These are phyloP conservation scores for Epithemia pelagica DNA, from an alignment of 108 stramenopile species.

Conservation along the genomic window DNA sequence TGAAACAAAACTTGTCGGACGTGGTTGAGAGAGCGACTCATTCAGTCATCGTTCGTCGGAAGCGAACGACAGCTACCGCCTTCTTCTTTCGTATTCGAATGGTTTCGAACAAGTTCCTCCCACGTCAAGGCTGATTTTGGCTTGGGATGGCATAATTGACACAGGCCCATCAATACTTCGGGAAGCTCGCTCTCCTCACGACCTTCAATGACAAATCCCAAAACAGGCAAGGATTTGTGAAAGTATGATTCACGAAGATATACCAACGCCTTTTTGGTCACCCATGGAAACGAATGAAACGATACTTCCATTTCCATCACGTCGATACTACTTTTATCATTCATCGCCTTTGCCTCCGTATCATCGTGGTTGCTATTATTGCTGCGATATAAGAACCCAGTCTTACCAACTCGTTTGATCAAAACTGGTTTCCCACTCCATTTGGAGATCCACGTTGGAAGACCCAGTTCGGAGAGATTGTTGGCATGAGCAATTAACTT, in stretches of 20 bases:
- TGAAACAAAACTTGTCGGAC: too few species aligned
- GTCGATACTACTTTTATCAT: constrained; percentile 11
- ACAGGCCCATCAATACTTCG: constrained; percentile 68
- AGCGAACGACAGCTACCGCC: too few species aligned
- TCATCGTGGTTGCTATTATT: neutral
- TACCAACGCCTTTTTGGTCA: constrained; percentile 71
- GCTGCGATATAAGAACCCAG: constrained; percentile 53
- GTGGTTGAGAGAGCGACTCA: too few species aligned
- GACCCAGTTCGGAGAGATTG: constrained; percentile 65
- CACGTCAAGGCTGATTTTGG: constrained; percentile 17
- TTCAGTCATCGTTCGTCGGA: too few species aligned
- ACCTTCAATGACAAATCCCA: constrained; percentile 78
- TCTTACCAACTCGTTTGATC: constrained; percentile 72
- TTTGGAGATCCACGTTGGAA: constrained; percentile 68
- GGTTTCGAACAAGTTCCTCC: neutral
- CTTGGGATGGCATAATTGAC: constrained; percentile 62
- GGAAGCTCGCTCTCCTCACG: constrained; percentile 61
- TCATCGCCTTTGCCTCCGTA: constrained; percentile 47
- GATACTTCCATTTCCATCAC: constrained; percentile 74
- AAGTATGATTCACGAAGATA: constrained; percentile 64
- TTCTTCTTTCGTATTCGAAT: too few species aligned
- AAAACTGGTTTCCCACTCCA: constrained; percentile 78
- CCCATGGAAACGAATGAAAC: constrained; percentile 72
- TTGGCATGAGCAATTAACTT: constrained; percentile 53
- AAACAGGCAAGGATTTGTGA: constrained; percentile 50